Evolutionary conservation across 2,329 filamentous ascomycete genomes (phyloP).

Genomic region (Colletotrichum sublineola): DNA sequence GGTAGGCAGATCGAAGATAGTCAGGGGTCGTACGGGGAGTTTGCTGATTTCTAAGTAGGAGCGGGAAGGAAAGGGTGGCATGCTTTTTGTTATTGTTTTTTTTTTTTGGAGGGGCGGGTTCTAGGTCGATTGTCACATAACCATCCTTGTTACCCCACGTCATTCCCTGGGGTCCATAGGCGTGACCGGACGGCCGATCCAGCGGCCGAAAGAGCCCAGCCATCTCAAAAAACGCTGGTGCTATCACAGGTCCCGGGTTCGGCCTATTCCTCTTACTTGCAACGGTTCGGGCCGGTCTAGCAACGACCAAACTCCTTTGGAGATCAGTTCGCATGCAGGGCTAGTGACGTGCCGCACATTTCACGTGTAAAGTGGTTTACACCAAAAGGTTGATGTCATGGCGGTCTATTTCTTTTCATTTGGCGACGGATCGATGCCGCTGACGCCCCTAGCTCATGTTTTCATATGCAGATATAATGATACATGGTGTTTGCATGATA

Average conservation of each 20-base stretch:
- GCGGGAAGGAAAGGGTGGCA: slow-evolving; percentile 24
- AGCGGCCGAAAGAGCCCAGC: neutral
- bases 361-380: neutral
- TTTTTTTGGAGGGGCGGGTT: slow-evolving; percentile 24
- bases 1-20: slow-evolving; percentile 23
- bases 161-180: slow-evolving; percentile 22
- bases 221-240: slow-evolving; percentile 20
- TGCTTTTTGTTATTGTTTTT: slow-evolving; percentile 28
- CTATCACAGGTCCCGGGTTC: slow-evolving; percentile 26
- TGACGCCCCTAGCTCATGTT: neutral
- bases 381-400: slow-evolving; percentile 10
- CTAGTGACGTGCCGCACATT: neutral
- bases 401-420: neutral
- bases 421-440: neutral
- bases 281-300: slow-evolving; percentile 31
- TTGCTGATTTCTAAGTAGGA: slow-evolving; percentile 23
- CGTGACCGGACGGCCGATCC: slow-evolving; percentile 4
- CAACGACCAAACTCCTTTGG: neutral
- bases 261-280: neutral
- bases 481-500: neutral
- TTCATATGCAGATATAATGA: neutral
- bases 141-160: slow-evolving; percentile 34
- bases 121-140: slow-evolving; percentile 7
- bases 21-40: slow-evolving; percentile 25
- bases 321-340: neutral